Base-by-base conservation (phyloP, 371 early-diverging fungal genomes). In the Smittium culicis region DNA sequence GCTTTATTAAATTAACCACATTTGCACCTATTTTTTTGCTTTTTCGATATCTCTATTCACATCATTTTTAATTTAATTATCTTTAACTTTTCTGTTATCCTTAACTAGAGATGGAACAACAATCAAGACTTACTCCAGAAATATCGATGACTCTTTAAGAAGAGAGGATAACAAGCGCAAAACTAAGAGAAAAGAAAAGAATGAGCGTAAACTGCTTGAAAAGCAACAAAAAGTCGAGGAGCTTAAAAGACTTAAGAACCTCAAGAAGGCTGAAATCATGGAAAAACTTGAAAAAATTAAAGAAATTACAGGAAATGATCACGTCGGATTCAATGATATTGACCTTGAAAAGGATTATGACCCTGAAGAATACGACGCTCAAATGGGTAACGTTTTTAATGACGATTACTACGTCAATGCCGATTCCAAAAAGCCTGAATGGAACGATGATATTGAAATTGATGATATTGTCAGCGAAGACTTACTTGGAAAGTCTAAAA, bases 341-440 rank as follows among this genome's bases (percentile, higher is more conserved):
- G 91, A 91, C 77, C 73, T 95, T 27, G 92, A 93, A 32, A 87
- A 80, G 28, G 96, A 97, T 34, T 96, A 93, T 78, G 92, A 95
- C 77, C 90, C 92, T 11, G 80, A 79, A 0, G 81, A 83, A 65
- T 90, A 85, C 74, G 96, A 94, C 72, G 68, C 75, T 65, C 84
- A 88, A 77, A 95, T 97, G 94, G 71, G 76, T 20, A 71, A 73
- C 63, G 78, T 90, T 25, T 94, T 94, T 73, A 77, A 83, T 67
- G 89, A 91, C 30, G 77, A 79, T 3, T 90, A 86, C 69, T 89
- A 90, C 70, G 69, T 72, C 8, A 70, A 70, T 5, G 73, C 56
- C 34, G 74, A 71, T 2, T 35, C 45, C 28, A 77, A 79, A 61
- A 94, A 93, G 72, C 94, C 94, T 1, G 80, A 80, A 29, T 93